These are phyloP conservation scores for Ascochyta fabae DNA, from an alignment of 2,329 filamentous ascomycete species.

Conservation along the genomic window DNA sequence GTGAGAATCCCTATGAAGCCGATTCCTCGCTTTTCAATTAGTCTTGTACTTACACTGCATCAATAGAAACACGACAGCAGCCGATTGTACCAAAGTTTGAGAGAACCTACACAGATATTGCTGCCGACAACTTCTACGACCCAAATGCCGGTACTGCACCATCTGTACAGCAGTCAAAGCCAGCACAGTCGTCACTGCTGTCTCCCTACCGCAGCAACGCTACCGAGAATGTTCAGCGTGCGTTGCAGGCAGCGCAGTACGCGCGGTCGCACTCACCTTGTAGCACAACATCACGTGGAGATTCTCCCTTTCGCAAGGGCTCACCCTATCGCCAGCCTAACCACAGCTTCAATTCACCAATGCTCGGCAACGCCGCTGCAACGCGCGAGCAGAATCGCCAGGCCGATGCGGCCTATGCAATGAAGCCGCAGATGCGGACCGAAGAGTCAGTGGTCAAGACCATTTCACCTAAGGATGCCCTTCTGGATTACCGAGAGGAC, in stretches of 20 bases:
- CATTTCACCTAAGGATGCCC: slow-evolving; percentile 91
- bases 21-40: slow-evolving; percentile 61
- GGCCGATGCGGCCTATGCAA: slow-evolving; percentile 60
- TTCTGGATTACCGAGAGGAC: slow-evolving; percentile 81
- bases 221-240: slow-evolving; percentile 69
- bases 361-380: slow-evolving; percentile 63
- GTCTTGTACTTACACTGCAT: slow-evolving; percentile 70
- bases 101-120: slow-evolving; percentile 84
- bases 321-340: slow-evolving; percentile 57
- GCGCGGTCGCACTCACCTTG: slow-evolving; percentile 66
- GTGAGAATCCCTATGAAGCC: slow-evolving; percentile 56
- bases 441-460: slow-evolving; percentile 69
- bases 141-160: slow-evolving; percentile 67
- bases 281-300: slow-evolving; percentile 63
- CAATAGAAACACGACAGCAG: slow-evolving; percentile 59
- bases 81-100: slow-evolving; percentile 73
- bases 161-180: slow-evolving; percentile 50
- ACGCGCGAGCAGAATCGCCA: slow-evolving; percentile 69
- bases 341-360: slow-evolving; percentile 51
- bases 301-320: slow-evolving; percentile 81
- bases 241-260: slow-evolving; percentile 79
- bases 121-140: slow-evolving; percentile 84
- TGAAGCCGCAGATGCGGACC: slow-evolving; percentile 49
- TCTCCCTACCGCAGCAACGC: slow-evolving; percentile 55
- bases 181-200: slow-evolving; percentile 57